phyloP scores from a whole-genome alignment of 805 yeast species.

The Ogataea nonfermentans region DNA sequence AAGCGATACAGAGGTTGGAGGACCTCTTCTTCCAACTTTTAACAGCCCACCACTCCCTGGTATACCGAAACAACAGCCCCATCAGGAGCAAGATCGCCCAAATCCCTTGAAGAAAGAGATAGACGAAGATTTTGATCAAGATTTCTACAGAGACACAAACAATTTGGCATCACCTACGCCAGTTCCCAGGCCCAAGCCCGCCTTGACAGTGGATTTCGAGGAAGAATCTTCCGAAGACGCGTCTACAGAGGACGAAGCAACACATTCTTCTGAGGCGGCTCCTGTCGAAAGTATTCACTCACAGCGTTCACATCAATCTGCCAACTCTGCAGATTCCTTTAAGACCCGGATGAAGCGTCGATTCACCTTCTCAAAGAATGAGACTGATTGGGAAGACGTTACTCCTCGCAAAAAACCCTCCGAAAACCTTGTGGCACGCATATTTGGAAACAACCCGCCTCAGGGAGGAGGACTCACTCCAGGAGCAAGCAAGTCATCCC shows the following conservation, averaged over 20 bases:
- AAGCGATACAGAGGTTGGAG: slow-evolving; percentile 22
- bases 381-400: neutral
- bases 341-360: slow-evolving; percentile 14
- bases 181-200: slow-evolving; percentile 6
- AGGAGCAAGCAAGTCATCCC: slow-evolving; percentile 16
- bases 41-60: slow-evolving; percentile 1
- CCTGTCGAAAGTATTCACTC: neutral
- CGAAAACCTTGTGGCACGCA: slow-evolving; percentile 11
- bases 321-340: slow-evolving; percentile 3
- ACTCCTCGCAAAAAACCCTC: slow-evolving; percentile 2
- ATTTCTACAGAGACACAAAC: slow-evolving; percentile 27
- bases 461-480: slow-evolving; percentile 18
- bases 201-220: slow-evolving; percentile 3
- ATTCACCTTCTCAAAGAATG: slow-evolving; percentile 15
- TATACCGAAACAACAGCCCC: neutral
- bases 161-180: slow-evolving; percentile 5
- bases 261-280: neutral
- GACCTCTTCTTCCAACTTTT: slow-evolving; percentile 31
- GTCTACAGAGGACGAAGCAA: slow-evolving; percentile 24
- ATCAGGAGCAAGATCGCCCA: neutral
- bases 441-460: slow-evolving; percentile 13
- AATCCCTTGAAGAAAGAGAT: slow-evolving; percentile 22
- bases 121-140: slow-evolving; percentile 34
- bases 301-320: neutral
- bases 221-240: slow-evolving; percentile 29